Evolutionary conservation across 1,139 yeast species (phyloP).

Genomic region (Saccharomycopsis hybrid): DNA sequence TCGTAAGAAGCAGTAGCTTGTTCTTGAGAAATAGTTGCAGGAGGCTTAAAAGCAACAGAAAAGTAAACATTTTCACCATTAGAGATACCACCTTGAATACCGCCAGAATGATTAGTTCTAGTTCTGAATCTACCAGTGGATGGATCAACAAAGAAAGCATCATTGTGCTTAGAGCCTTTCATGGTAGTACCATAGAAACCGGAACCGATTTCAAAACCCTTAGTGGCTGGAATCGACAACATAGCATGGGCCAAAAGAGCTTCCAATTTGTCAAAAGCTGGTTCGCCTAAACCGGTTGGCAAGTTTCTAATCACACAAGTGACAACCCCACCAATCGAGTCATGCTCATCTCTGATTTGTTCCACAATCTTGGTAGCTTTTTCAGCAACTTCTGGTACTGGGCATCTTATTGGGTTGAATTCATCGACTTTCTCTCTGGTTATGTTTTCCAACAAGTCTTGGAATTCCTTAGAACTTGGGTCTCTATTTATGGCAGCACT

Average conservation of each 20-base stretch:
- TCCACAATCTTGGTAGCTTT: constrained; percentile 85
- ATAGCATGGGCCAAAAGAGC: constrained; percentile 95
- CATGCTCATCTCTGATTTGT: constrained; percentile 77
- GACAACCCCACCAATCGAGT: constrained; percentile 96
- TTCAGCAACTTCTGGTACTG: constrained; percentile 64
- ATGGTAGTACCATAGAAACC: constrained; percentile 87
- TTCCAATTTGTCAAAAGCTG: constrained; percentile 93
- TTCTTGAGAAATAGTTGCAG: constrained; percentile 93
- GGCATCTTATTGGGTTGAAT: constrained; percentile 90
- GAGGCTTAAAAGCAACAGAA: constrained; percentile 94
- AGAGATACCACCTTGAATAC: constrained; percentile 95
- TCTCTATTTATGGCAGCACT: constrained; percentile 67
- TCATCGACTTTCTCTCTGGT: constrained; percentile 87
- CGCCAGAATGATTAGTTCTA: constrained; percentile 88
- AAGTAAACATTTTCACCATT: constrained; percentile 95
- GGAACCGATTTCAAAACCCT: constrained; percentile 95
- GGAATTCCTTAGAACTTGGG: constrained; percentile 58
- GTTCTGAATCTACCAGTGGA: constrained; percentile 63
- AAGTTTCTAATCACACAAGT: constrained; percentile 94
- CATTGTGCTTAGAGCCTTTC: constrained; percentile 94
- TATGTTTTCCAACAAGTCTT: constrained; percentile 59
- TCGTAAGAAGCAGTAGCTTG: constrained; percentile 84
- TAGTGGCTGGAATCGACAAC: constrained; percentile 95
- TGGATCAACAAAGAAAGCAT: constrained; percentile 63
- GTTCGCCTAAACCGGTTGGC: constrained; percentile 95